Evolutionary conservation across 441 rosid genomes (phyloP).

Genomic region (Syzygium syzygioides): DNA sequence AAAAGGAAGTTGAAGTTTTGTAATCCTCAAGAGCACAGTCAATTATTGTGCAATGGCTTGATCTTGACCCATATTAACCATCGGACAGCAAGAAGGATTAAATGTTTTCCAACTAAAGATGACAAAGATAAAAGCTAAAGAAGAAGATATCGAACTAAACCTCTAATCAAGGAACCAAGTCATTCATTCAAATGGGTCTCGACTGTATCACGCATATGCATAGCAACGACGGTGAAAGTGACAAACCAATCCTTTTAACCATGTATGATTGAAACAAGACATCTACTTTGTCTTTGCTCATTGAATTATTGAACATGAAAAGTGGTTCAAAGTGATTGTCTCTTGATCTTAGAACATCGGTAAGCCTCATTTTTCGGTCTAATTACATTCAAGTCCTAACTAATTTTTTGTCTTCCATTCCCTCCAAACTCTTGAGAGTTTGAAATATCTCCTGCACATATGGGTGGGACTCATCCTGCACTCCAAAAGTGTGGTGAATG

Average conservation of each 20-base stretch:
- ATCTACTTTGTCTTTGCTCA: not conserved
- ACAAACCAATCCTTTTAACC: not conserved
- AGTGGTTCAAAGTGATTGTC: not conserved
- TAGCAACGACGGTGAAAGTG: not conserved
- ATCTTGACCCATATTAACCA: not conserved
- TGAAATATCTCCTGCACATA: not conserved
- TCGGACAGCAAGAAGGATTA: not conserved
- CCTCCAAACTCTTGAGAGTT: not conserved
- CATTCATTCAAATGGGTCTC: not conserved
- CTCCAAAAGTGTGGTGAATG: slow-evolving; percentile 2
- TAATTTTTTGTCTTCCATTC: not conserved
- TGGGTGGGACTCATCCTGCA: not conserved
- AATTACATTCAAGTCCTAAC: not conserved
- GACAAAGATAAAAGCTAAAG: not conserved
- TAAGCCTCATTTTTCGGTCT: not conserved
- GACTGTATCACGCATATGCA: not conserved
- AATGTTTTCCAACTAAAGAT: not conserved
- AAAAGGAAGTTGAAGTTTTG: not conserved
- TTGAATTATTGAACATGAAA: not conserved
- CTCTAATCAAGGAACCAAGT: not conserved
- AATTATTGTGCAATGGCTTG: not conserved
- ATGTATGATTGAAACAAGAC: not conserved
- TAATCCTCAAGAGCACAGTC: not conserved
- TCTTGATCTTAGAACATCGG: not conserved
- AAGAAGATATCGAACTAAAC: not conserved